Conservation (phyloP, 768 basidiomycete species). For the Boletus vinaceobasis region DNA sequence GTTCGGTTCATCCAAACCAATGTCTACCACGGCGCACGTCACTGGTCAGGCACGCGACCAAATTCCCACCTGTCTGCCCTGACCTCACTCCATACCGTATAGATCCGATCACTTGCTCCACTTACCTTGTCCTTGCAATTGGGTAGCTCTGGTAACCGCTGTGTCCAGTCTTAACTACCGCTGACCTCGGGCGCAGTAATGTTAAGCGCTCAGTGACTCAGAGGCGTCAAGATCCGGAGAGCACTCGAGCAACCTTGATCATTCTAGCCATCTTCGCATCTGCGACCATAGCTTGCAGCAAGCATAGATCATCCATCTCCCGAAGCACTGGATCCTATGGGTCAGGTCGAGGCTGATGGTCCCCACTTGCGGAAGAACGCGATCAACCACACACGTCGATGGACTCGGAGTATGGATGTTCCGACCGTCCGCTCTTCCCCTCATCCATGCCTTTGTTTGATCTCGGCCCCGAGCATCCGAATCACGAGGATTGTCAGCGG, state of each 20-base stretch:
- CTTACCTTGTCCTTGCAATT: background rate
- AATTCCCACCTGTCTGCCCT: background rate
- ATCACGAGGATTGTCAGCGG: background rate
- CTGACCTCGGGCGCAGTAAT: background rate
- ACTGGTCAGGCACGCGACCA: constrained; percentile 1
- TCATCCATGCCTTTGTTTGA: background rate
- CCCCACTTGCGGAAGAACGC: background rate
- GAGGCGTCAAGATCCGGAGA: constrained; percentile 3
- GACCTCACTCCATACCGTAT: background rate
- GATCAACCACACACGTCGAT: background rate
- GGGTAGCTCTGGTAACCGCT: background rate
- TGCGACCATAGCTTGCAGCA: background rate
- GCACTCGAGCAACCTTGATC: background rate
- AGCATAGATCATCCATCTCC: background rate
- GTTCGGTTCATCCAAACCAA: background rate
- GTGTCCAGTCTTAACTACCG: background rate
- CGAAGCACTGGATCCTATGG: background rate
- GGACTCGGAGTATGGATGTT: background rate
- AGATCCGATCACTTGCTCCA: background rate
- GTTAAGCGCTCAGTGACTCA: too few relatives aligned
- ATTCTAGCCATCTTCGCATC: background rate
- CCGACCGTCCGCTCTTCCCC: background rate
- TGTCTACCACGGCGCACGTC: background rate
- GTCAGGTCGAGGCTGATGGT: background rate
- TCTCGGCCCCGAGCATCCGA: background rate